Evolutionary conservation across 768 basidiomycete species (phyloP).

Genomic region (Leccinellum albellum): DNA sequence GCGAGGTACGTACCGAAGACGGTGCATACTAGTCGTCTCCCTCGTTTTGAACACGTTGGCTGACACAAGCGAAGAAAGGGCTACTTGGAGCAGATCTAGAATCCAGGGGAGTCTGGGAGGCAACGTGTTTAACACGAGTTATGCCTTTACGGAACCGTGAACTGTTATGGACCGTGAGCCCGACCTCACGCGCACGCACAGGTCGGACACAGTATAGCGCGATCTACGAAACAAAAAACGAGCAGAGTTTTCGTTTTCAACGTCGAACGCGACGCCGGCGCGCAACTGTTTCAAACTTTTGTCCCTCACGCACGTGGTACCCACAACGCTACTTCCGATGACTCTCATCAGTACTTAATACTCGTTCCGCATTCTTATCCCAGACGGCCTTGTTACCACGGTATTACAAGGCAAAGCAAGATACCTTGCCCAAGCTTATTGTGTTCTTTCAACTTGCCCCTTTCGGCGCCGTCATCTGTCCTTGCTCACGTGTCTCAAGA

Average conservation of each 20-base stretch:
- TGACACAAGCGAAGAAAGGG: conserved; percentile 25
- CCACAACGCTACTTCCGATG: no score
- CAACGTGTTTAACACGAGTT: conserved; percentile 81
- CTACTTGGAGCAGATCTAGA: conserved; percentile 32
- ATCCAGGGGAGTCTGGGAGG: conserved; percentile 14
- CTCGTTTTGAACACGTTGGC: conserved; percentile 73
- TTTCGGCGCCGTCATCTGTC: conserved; percentile 14
- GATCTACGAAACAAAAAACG: neutral
- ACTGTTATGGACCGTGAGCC: conserved; percentile 1
- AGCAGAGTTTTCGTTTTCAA: neutral
- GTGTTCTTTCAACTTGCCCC: conserved; percentile 21
- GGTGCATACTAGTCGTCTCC: conserved; percentile 55
- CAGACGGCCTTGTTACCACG: no score
- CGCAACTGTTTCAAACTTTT: neutral
- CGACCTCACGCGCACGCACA: neutral
- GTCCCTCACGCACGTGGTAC: conserved; percentile 10
- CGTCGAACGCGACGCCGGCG: neutral
- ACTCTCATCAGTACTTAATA: no score
- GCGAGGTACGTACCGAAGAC: conserved; percentile 66
- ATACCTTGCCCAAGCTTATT: no score
- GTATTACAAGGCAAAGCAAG: no score
- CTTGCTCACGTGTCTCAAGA: conserved; percentile 4
- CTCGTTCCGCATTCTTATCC: neutral
- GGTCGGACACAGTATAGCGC: no score
- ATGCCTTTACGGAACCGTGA: conserved; percentile 32